A percentile compares a stretch with the other conserved stretches of the same genome.
These are phyloP conservation scores for Solanum virginianum DNA, from an alignment of 257 asterid species.

Conservation along the genomic window DNA sequence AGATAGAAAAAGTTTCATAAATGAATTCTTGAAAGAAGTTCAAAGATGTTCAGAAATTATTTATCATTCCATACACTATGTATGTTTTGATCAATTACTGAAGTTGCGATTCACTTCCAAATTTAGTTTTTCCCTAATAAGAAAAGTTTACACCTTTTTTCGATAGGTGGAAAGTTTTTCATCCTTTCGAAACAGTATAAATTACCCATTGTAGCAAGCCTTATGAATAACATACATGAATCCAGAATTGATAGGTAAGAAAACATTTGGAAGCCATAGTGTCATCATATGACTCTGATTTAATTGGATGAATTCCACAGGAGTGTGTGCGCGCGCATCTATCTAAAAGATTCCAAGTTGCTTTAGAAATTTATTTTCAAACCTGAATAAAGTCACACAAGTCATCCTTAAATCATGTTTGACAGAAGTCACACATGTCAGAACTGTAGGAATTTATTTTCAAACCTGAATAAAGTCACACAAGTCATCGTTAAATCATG, in stretches of 20 bases:
- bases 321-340: not conserved
- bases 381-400: conserved; percentile 92
- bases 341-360: not conserved
- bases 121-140: not conserved
- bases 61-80: too few relatives aligned
- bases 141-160: not conserved
- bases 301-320: not conserved
- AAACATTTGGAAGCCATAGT: not conserved
- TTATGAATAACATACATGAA: not conserved
- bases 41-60: too few relatives aligned
- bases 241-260: not conserved
- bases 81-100: not conserved
- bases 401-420: conserved; percentile 80
- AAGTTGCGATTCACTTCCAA: not conserved
- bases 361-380: not conserved
- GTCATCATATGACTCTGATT: not conserved
- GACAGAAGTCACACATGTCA: conserved; percentile 79
- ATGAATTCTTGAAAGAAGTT: too few relatives aligned
- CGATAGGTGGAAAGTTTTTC: not conserved
- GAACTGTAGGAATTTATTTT: conserved; percentile 26
- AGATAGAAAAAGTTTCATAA: too few relatives aligned
- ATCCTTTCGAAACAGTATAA: not conserved
- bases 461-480: conserved; percentile 86
- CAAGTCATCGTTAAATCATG: conserved; percentile 81
- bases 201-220: not conserved